These are phyloP conservation scores for Verticillium alfalfae DNA, from an alignment of 2,329 filamentous ascomycete species.

Conservation along the genomic window DNA sequence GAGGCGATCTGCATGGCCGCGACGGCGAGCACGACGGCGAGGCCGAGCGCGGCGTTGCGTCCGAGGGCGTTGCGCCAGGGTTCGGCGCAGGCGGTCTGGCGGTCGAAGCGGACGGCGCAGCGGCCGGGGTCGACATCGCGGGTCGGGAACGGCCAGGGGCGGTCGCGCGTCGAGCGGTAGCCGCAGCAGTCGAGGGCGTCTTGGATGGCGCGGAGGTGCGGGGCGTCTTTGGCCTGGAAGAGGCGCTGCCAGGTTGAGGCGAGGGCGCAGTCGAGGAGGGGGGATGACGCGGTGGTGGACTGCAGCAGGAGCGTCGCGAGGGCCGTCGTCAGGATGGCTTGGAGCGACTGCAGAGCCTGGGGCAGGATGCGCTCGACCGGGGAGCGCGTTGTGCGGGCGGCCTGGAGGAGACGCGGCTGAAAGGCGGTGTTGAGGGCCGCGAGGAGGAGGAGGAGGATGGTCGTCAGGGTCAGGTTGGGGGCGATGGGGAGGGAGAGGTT, in stretches of 20 bases:
- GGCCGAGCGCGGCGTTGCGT: constrained; percentile 45
- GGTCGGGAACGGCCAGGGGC: constrained; percentile 55
- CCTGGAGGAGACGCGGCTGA: constrained; percentile 23
- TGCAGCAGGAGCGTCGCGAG: constrained; percentile 38
- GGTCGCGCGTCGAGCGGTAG: constrained; percentile 49
- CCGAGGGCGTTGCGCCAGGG: constrained; percentile 54
- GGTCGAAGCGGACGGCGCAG: constrained; percentile 42
- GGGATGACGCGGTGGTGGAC: constrained; percentile 22
- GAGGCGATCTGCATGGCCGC: constrained; percentile 43
- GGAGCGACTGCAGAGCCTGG: constrained; percentile 31
- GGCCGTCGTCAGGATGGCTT: constrained; percentile 34
- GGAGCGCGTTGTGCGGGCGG: constrained; percentile 12
- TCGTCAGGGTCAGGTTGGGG: constrained; percentile 25
- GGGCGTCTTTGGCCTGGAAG: constrained; percentile 43
- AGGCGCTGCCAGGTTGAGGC: constrained; percentile 49
- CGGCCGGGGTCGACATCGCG: constrained; percentile 17
- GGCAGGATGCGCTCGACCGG: constrained; percentile 19
- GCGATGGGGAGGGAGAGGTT: constrained; percentile 35
- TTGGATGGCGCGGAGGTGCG: constrained; percentile 54
- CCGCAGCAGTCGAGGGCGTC: constrained; percentile 64
- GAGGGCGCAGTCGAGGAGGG: constrained; percentile 45
- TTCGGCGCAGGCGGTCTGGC: constrained; percentile 41
- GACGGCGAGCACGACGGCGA: constrained; percentile 47
- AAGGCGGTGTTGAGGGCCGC: constrained; percentile 28
- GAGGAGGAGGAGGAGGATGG: constrained; percentile 33